A percentile compares a stretch with the other conserved stretches of the same genome.
Evolutionary conservation across 2,329 filamentous ascomycete species (phyloP).

Genomic region (Colletotrichum cuscutae): DNA sequence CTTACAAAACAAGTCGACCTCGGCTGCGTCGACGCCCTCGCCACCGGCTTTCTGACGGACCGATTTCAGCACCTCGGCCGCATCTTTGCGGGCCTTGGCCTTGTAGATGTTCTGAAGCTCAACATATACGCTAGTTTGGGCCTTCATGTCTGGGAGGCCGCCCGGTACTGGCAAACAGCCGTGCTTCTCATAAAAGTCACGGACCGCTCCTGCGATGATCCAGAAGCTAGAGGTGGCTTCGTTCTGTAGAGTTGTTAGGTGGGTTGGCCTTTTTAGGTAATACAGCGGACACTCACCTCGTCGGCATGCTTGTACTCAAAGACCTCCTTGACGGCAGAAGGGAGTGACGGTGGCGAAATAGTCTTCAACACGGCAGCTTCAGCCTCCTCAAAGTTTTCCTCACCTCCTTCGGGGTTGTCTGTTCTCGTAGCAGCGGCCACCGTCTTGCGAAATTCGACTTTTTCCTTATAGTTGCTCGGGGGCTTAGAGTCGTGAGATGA

Average conservation of each 20-base stretch:
- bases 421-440: conserved; percentile 76
- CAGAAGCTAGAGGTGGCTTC: conserved; percentile 77
- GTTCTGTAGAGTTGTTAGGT: conserved; percentile 42
- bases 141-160: conserved; percentile 96
- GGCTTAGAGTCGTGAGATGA: conserved; percentile 71
- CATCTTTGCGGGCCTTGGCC: conserved; percentile 81
- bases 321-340: conserved; percentile 78
- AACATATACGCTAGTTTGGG: conserved; percentile 89
- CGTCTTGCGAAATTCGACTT: conserved; percentile 80
- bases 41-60: conserved; percentile 65
- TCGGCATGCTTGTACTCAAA: conserved; percentile 72
- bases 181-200: conserved; percentile 79
- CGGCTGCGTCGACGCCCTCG: conserved; percentile 70
- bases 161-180: conserved; percentile 84
- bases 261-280: conserved; percentile 32
- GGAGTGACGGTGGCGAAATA: conserved; percentile 75
- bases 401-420: conserved; percentile 83
- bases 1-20: conserved; percentile 94
- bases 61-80: conserved; percentile 75
- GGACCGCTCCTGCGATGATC: conserved; percentile 85
- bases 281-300: conserved; percentile 64
- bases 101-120: conserved; percentile 94
- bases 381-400: conserved; percentile 98
- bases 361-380: conserved; percentile 87
- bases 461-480: conserved; percentile 84